Conservation (phyloP, 2,329 filamentous ascomycete genomes). For the Aspergillaceae sp. region DNA sequence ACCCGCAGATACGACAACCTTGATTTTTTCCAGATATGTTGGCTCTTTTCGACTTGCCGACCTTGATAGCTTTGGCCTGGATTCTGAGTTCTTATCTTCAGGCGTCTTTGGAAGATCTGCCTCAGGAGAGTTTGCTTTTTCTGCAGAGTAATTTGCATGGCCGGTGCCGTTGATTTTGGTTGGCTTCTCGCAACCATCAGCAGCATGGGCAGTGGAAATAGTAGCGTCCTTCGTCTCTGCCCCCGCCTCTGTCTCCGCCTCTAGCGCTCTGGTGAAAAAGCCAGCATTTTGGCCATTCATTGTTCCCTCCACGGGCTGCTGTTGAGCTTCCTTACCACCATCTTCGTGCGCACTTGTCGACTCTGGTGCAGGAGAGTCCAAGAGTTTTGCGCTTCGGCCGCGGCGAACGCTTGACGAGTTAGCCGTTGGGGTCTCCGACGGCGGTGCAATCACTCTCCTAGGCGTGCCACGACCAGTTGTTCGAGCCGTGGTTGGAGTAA, state of each 20-base stretch:
- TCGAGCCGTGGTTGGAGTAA: constrained; percentile 26
- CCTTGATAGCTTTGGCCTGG: constrained; percentile 10
- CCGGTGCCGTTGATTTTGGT: constrained; percentile 7
- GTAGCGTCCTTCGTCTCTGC: constrained; percentile 4
- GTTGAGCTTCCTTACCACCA: neutral
- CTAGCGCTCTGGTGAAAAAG: too few species aligned
- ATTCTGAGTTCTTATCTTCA: constrained; percentile 9
- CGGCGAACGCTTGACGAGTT: constrained; percentile 23
- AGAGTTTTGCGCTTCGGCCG: constrained; percentile 27
- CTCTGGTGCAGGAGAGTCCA: constrained; percentile 22
- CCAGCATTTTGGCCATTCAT: too few species aligned
- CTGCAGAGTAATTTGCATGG: constrained; percentile 1
- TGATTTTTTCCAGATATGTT: constrained; percentile 16
- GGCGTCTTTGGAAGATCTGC: constrained; percentile 6
- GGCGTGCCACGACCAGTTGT: constrained; percentile 31
- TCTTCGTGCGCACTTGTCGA: constrained; percentile 15
- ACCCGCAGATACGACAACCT: constrained; percentile 21
- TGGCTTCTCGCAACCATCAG: constrained; percentile 18
- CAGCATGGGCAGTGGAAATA: constrained; percentile 6
- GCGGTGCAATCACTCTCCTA: constrained; percentile 22
- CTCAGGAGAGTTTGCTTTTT: constrained; percentile 1
- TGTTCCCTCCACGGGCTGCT: constrained; percentile 2
- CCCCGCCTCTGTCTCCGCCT: neutral
- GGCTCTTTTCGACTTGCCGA: constrained; percentile 11
- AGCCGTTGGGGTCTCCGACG: constrained; percentile 21